Percentiles rank a stretch among this genome's conserved stretches.
Conservation (phyloP, 768 basidiomycete genomes). For the Russula earlei region DNA sequence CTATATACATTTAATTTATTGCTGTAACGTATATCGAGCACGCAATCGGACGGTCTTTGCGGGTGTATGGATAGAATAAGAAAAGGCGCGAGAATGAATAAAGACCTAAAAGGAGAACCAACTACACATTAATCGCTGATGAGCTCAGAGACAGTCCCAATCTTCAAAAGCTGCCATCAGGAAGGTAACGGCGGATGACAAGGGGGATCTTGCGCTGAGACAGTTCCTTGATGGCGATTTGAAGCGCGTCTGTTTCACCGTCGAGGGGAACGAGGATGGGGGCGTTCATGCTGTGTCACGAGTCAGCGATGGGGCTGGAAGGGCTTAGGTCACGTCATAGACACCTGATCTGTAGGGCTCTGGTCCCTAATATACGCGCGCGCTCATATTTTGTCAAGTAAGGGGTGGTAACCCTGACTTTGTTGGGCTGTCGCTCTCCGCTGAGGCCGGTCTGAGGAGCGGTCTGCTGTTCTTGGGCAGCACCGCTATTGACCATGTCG, state of each 20-base stretch:
- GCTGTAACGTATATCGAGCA: slow-evolving; percentile 18
- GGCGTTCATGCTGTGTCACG: slow-evolving; percentile 86
- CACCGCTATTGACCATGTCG: slow-evolving; percentile 51
- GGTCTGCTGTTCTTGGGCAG: slow-evolving; percentile 29
- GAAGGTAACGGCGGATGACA: slow-evolving; percentile 92
- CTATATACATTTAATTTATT: slow-evolving; percentile 19
- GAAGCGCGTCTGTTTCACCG: slow-evolving; percentile 96
- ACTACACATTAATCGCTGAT: slow-evolving; percentile 58
- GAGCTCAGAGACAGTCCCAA: slow-evolving; percentile 86
- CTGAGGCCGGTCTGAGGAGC: slow-evolving; percentile 38
- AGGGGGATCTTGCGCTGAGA: slow-evolving; percentile 97
- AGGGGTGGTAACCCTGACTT: slow-evolving; percentile 87
- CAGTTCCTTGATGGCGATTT: slow-evolving; percentile 99
- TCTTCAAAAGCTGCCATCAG: slow-evolving; percentile 93
- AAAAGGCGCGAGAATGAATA: slow-evolving; percentile 6
- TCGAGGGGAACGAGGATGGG: slow-evolving; percentile 97
- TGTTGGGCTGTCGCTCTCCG: slow-evolving; percentile 82
- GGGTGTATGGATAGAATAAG: neutral
- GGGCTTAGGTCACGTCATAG: slow-evolving; percentile 21
- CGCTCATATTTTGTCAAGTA: slow-evolving; percentile 99
- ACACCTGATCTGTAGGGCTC: slow-evolving; percentile 95
- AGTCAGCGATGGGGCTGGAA: neutral
- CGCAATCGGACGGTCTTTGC: neutral
- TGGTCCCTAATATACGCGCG: slow-evolving; percentile 90
- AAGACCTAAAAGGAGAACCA: neutral